Conservation (phyloP, 495 filamentous ascomycete species). For the Podospora sp. region DNA sequence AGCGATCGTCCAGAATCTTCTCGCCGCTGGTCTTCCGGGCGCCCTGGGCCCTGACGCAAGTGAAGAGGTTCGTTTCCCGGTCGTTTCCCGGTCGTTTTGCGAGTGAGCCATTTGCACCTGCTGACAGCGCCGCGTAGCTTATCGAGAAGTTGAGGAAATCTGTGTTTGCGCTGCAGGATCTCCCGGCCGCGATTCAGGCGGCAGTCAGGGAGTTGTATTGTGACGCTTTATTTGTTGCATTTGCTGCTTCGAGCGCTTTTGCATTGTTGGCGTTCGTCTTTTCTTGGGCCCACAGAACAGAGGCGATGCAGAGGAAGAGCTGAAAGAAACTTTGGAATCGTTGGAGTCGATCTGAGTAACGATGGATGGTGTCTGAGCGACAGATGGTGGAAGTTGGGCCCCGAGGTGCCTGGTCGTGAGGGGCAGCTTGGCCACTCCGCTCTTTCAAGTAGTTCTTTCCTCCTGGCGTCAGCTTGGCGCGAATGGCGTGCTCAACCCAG, state of each 20-base stretch:
- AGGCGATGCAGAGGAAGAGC: slow-evolving; percentile 28
- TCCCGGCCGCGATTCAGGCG: slow-evolving; percentile 49
- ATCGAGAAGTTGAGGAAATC: slow-evolving; percentile 60
- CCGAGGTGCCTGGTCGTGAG: too few species aligned
- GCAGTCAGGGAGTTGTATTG: slow-evolving; percentile 55
- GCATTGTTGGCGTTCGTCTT: slow-evolving; percentile 39
- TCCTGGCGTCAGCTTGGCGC: too few species aligned
- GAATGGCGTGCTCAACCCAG: too few species aligned
- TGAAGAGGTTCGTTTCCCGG: slow-evolving; percentile 31
- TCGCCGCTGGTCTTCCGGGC: slow-evolving; percentile 54
- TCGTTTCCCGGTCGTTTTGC: neutral
- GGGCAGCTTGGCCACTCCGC: too few species aligned
- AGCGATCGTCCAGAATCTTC: slow-evolving; percentile 63
- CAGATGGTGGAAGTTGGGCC: too few species aligned
- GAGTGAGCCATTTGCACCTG: neutral
- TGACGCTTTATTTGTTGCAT: slow-evolving; percentile 50
- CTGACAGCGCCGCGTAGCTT: slow-evolving; percentile 34
- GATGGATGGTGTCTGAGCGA: too few species aligned
- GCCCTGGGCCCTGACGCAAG: slow-evolving; percentile 49
- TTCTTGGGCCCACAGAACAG: slow-evolving; percentile 33
- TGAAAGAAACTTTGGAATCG: too few species aligned
- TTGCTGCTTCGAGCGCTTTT: slow-evolving; percentile 50
- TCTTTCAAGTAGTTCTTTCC: too few species aligned
- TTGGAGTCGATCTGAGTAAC: too few species aligned
- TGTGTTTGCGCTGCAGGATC: slow-evolving; percentile 50